These are phyloP conservation scores for Zea mays DNA, from an alignment of 176 grass and related monocot species.

Conservation along the genomic window DNA sequence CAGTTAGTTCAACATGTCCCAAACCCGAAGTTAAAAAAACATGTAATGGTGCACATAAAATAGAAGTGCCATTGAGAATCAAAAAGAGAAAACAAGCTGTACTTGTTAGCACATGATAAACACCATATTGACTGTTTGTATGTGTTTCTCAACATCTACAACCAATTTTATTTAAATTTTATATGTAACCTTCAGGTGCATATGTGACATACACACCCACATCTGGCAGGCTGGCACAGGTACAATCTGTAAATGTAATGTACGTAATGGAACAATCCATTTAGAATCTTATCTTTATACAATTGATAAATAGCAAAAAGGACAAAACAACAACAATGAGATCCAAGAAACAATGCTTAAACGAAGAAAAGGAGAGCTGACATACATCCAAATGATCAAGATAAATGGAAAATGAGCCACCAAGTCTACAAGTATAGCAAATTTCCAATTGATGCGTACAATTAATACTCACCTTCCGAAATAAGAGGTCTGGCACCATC, in stretches of 20 bases:
- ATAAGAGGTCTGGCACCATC: slow-evolving; percentile 25
- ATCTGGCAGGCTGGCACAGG: background rate
- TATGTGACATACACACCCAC: background rate
- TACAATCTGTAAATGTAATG: background rate
- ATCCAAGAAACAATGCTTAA: background rate
- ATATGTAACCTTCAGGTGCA: too few species aligned
- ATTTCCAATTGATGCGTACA: slow-evolving; percentile 16
- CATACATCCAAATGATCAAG: slow-evolving; percentile 3
- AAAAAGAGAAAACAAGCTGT: too few species aligned
- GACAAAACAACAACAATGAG: background rate
- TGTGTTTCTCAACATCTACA: too few species aligned
- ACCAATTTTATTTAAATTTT: too few species aligned
- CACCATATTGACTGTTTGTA: too few species aligned
- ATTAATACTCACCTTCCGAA: slow-evolving; percentile 52
- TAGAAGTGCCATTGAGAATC: too few species aligned
- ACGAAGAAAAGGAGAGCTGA: background rate
- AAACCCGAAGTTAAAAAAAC: background rate
- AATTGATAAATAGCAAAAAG: slow-evolving; percentile 14
- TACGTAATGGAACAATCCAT: background rate
- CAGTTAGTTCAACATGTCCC: background rate
- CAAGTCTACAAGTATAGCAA: background rate
- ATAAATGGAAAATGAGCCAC: background rate
- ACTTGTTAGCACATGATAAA: too few species aligned
- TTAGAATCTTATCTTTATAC: background rate
- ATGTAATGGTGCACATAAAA: background rate